phyloP scores from a whole-genome alignment of 169 alveolate genomes.

The Cryptosporidium sp. region DNA sequence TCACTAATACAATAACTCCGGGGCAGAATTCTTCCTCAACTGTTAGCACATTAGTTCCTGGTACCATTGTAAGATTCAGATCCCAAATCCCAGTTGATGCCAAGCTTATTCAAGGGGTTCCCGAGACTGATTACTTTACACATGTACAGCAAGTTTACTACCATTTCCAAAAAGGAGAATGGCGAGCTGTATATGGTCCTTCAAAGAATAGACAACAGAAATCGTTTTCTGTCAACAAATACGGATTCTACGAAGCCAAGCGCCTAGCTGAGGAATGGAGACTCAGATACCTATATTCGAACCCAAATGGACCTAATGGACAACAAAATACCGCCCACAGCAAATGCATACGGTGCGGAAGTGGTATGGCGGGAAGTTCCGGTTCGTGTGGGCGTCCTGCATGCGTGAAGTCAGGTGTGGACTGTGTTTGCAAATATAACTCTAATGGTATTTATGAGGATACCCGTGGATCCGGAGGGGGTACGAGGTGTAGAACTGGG shows the following conservation, averaged over 20 bases:
- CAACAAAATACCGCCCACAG: not conserved
- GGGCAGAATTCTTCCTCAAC: not conserved
- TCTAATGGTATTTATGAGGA: not conserved
- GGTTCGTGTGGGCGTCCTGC: not conserved
- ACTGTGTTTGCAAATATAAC: slow-evolving; percentile 1
- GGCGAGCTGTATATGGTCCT: slow-evolving; percentile 75
- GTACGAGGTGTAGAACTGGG: slow-evolving; percentile 13
- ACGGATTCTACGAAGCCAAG: slow-evolving; percentile 70
- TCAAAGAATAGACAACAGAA: slow-evolving; percentile 74
- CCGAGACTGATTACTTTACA: slow-evolving; percentile 71
- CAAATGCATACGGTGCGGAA: slow-evolving; percentile 13
- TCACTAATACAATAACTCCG: not conserved
- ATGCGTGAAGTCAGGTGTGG: not conserved
- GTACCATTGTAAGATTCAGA: slow-evolving; percentile 71
- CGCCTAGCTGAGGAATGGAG: slow-evolving; percentile 72
- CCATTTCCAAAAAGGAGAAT: slow-evolving; percentile 72
- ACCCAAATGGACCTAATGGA: slow-evolving; percentile 19
- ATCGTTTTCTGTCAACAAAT: slow-evolving; percentile 63
- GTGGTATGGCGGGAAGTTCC: slow-evolving; percentile 9
- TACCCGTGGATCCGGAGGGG: not conserved
- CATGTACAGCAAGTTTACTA: slow-evolving; percentile 72
- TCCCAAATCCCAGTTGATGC: slow-evolving; percentile 74
- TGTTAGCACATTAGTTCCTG: slow-evolving; percentile 63
- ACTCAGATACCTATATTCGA: slow-evolving; percentile 50
- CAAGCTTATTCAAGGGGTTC: slow-evolving; percentile 63